Conservation (phyloP, 2,329 filamentous ascomycete species). For the Clonostachys solani region DNA sequence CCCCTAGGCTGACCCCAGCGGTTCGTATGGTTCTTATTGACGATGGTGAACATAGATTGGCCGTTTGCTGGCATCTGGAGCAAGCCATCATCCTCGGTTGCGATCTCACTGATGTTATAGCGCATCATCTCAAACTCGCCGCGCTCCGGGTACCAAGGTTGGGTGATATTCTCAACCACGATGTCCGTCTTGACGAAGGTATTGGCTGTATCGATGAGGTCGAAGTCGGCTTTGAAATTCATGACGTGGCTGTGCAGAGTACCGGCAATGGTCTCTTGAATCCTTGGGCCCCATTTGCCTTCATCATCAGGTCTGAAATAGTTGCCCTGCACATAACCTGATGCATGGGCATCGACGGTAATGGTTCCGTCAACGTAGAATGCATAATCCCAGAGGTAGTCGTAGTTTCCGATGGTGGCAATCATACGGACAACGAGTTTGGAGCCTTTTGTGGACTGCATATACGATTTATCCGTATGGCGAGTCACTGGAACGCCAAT, state of each 20-base stretch:
- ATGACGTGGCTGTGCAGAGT: constrained; percentile 32
- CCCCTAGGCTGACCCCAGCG: constrained; percentile 41
- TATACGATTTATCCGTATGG: constrained; percentile 34
- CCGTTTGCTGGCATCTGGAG: constrained; percentile 38
- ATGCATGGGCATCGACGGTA: constrained; percentile 31
- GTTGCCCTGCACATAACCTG: constrained; percentile 30
- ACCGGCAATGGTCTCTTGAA: constrained; percentile 28
- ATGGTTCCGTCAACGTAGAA: constrained; percentile 29
- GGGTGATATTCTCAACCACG: constrained; percentile 18
- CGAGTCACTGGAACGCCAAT: constrained; percentile 43
- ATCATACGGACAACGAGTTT: constrained; percentile 38
- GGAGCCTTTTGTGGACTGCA: constrained; percentile 40
- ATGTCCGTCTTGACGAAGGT: constrained; percentile 27
- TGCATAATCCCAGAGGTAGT: constrained; percentile 30
- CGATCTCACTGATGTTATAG: constrained; percentile 12
- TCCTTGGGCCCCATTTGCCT: constrained; percentile 22
- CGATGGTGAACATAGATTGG: constrained; percentile 34
- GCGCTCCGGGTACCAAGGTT: constrained; percentile 29
- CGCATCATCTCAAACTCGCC: constrained; percentile 26
- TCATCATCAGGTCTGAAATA: constrained; percentile 24
- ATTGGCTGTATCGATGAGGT: constrained; percentile 27
- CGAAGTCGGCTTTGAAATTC: constrained; percentile 33
- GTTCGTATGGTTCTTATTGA: constrained; percentile 40
- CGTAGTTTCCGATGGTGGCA: constrained; percentile 34
- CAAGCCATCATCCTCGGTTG: constrained; percentile 11